Evolutionary conservation across 768 basidiomycete species (phyloP).

Genomic region (Trametes elegans): DNA sequence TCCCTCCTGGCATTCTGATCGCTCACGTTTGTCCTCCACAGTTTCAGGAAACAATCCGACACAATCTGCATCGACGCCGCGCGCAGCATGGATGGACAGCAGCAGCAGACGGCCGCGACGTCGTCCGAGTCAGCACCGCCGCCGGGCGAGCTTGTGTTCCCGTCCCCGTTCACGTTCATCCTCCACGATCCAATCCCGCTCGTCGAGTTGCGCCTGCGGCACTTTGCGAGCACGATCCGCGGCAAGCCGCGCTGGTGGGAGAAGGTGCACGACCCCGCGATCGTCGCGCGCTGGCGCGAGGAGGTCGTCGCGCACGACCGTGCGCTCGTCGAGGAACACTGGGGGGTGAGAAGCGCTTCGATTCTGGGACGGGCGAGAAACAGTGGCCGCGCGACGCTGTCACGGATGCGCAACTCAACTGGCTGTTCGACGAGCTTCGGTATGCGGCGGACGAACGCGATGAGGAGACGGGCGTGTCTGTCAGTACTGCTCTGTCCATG

Average conservation of each 20-base stretch:
- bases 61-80: too few species aligned
- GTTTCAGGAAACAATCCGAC: too few species aligned
- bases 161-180: slow-evolving; percentile 9
- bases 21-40: neutral
- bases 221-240: slow-evolving; percentile 7
- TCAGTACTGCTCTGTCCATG: neutral
- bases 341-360: slow-evolving; percentile 3
- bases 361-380: neutral
- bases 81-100: too few species aligned
- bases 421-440: slow-evolving; percentile 14
- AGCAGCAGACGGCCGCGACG: neutral
- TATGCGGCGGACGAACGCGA: slow-evolving; percentile 10
- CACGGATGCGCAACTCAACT: slow-evolving; percentile 10
- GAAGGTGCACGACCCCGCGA: slow-evolving; percentile 16
- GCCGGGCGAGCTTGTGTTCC: neutral
- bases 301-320: slow-evolving; percentile 18
- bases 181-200: slow-evolving; percentile 1
- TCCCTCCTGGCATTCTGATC: neutral
- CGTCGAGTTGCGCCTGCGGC: slow-evolving; percentile 16
- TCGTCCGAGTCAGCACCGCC: neutral
- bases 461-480: slow-evolving; percentile 5
- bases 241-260: slow-evolving; percentile 20
- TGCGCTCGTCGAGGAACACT: neutral
- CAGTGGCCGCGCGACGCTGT: slow-evolving; percentile 15
- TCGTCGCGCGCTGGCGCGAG: slow-evolving; percentile 12